Evolutionary conservation across 2,329 filamentous ascomycete genomes (phyloP).

Genomic region (Trichoderma sp.): DNA sequence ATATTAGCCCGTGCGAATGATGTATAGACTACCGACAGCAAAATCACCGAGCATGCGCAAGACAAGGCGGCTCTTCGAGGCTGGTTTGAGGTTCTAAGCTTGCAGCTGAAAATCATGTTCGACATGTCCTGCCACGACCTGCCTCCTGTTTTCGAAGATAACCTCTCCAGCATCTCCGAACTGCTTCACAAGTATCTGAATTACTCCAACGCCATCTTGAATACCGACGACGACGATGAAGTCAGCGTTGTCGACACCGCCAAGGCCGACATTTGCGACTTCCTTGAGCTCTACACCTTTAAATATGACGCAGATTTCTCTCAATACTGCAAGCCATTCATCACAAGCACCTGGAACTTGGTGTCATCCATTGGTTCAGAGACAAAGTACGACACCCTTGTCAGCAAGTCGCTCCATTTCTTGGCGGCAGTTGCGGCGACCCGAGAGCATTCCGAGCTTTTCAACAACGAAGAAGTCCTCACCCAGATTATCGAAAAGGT

Average conservation of each 20-base stretch:
- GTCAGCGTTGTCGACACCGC: constrained; percentile 81
- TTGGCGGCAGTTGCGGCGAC: constrained; percentile 84
- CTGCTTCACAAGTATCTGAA: constrained; percentile 90
- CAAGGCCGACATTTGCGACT: constrained; percentile 92
- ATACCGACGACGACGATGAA: constrained; percentile 87
- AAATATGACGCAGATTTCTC: constrained; percentile 97
- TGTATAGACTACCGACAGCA: constrained; percentile 63
- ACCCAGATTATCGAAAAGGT: constrained; percentile 94
- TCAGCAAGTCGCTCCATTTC: constrained; percentile 93
- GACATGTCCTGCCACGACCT: constrained; percentile 98
- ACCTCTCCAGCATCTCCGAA: constrained; percentile 72
- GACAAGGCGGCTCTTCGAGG: constrained; percentile 74
- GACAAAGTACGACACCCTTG: constrained; percentile 90
- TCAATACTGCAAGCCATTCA: constrained; percentile 76
- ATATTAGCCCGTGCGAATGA: constrained; percentile 23
- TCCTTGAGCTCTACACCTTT: constrained; percentile 82
- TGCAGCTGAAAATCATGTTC: constrained; percentile 89
- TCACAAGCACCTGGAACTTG: constrained; percentile 86
- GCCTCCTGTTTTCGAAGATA: constrained; percentile 90
- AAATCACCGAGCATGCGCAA: constrained; percentile 72
- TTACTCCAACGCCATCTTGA: constrained; percentile 81
- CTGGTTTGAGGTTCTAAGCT: constrained; percentile 82
- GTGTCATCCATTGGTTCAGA: constrained; percentile 83
- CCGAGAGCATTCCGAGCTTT: constrained; percentile 74
- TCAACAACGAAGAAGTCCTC: constrained; percentile 79